Evolutionary conservation across 2,329 filamentous ascomycete species (phyloP).

Genomic region (Aspergillus ustus): DNA sequence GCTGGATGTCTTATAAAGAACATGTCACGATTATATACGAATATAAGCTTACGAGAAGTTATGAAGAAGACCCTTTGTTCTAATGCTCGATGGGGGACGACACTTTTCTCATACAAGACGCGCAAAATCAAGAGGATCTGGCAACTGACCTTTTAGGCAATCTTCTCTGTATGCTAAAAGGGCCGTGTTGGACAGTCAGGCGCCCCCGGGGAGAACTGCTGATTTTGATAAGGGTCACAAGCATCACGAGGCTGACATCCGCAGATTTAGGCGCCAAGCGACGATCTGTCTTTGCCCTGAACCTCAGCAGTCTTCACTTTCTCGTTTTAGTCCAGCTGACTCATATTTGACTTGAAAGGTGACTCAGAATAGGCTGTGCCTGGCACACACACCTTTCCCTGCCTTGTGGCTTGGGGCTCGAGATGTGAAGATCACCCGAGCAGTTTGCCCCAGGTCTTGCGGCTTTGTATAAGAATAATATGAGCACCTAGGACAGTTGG

Average conservation of each 20-base stretch:
- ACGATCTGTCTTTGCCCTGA: constrained; percentile 3
- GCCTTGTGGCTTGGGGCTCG: constrained; percentile 23
- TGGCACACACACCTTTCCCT: constrained; percentile 17
- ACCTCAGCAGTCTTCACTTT: constrained; percentile 8
- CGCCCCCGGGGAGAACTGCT: constrained; percentile 12
- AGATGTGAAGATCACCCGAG: constrained; percentile 20
- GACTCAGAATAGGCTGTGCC: constrained; percentile 23
- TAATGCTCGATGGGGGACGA: background rate
- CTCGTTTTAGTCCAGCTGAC: constrained; percentile 24
- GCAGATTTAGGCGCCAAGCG: constrained; percentile 19
- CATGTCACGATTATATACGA: no score
- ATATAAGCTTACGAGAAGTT: background rate
- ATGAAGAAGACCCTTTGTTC: background rate
- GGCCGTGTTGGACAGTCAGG: constrained; percentile 5
- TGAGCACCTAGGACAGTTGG: background rate
- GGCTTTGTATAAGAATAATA: constrained; percentile 18
- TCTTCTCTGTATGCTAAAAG: background rate
- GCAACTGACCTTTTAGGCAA: constrained; percentile 2
- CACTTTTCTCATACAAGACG: background rate
- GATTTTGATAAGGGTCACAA: constrained; percentile 26
- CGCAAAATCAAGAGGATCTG: constrained; percentile 1
- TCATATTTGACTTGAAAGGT: constrained; percentile 17
- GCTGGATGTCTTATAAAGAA: no score
- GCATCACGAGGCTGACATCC: constrained; percentile 23
- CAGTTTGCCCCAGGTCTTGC: constrained; percentile 2